phyloP scores from a whole-genome alignment of 495 filamentous ascomycete species.

The Aspergillus kassunensis region DNA sequence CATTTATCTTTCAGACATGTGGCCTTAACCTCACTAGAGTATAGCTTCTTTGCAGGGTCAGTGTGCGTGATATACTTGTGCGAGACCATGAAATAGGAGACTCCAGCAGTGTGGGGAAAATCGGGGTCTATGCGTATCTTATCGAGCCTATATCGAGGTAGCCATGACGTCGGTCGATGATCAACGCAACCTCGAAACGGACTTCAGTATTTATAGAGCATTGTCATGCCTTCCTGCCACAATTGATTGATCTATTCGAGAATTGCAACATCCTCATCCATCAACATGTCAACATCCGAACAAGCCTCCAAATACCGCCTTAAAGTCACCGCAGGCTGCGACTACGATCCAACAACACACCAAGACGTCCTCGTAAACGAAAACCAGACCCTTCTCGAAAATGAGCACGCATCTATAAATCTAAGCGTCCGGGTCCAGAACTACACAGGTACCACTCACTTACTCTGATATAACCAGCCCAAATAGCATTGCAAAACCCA shows the following conservation, averaged over 20 bases:
- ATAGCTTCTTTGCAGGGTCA: too few species aligned
- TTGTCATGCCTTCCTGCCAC: too few species aligned
- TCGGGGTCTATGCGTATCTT: too few species aligned
- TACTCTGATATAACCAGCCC: too few species aligned
- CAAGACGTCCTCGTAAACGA: constrained; percentile 69
- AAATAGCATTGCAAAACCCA: too few species aligned
- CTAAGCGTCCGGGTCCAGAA: constrained; percentile 68
- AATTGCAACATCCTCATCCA: background rate
- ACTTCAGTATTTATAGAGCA: background rate
- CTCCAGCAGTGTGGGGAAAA: too few species aligned
- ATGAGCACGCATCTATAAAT: constrained; percentile 53
- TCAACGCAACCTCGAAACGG: background rate
- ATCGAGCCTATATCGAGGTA: background rate
- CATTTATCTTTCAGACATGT: too few species aligned
- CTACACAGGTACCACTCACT: constrained; percentile 44
- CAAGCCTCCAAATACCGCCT: constrained; percentile 31
- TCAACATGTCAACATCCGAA: constrained; percentile 3
- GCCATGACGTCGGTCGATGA: constrained; percentile 2
- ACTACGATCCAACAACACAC: constrained; percentile 65
- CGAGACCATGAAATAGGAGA: too few species aligned
- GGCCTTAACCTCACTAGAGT: too few species aligned
- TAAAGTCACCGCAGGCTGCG: constrained; percentile 57
- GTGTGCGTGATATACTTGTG: too few species aligned
- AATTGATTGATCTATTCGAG: too few species aligned
- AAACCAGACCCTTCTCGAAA: constrained; percentile 53